Evolutionary conservation across 495 filamentous ascomycete species (phyloP), one percentile per base, ranked within the genome.

Genomic region (Podospora fimiseda): DNA sequence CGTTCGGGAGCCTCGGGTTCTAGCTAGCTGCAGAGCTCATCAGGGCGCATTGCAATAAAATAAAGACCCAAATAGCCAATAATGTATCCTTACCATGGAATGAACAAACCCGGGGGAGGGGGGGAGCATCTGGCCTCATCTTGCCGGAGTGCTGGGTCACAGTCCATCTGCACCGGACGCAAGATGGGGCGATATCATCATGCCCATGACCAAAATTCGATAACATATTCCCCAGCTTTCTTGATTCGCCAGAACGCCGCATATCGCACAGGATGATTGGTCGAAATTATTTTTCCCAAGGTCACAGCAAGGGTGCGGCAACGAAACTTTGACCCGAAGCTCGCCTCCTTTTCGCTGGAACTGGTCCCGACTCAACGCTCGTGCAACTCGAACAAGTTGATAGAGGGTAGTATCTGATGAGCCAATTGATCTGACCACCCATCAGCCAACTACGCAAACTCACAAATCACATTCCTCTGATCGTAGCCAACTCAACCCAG

Each of bases 361-460:
- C 13, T 1, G 9, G 20, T 57, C 54, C 54, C 49, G 39, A 52
- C 47, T 48, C 37, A 14, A 24, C 23, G 0, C 5, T 33, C 27
- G 22, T 24, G 2, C 39, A 13, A 21, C 43, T 16, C 27, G 14
- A 30, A 18, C 5, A 9, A 41, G 48, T 56, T 23, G 15, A 14
- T 47, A 40, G 20, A 9, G 18, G 45, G 27, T 11, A 42, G 36
- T 36, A 27, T 36, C 19, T 48, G 38, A 51, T 50, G 43, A 48
- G 49, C 21, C 38, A 24, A 27, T 48, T 48, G 15, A 27, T 55
- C 59, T 61, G 59, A 55, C 55, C 55, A 58, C 51, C 44, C 38
- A 48, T 37, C 39, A 24, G 24, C 5, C 27, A 33, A 5, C 5
- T 5, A 33, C 27, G 23, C 16, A 23, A 56, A 56, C 18, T 47